Evolutionary conservation across 495 filamentous ascomycete species (phyloP).

Genomic region (Annulohypoxylon stygium): DNA sequence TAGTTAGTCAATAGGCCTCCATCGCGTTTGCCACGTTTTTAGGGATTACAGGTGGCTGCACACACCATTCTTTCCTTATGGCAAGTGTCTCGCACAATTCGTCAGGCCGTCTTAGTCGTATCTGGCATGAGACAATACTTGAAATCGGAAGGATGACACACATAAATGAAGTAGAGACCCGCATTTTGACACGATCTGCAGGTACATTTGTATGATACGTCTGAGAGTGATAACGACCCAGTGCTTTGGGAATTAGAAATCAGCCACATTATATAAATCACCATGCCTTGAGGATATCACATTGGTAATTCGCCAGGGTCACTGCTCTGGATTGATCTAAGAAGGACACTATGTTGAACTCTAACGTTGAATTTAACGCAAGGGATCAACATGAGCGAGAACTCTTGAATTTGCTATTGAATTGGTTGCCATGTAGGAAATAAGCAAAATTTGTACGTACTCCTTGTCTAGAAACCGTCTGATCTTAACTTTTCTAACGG

Average conservation of each 20-base stretch:
- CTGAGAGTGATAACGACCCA: constrained; percentile 13
- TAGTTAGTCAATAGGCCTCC: constrained; percentile 4
- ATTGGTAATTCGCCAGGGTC: neutral
- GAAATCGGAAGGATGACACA: constrained; percentile 10
- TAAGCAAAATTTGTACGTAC: constrained; percentile 25
- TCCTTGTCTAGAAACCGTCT: neutral
- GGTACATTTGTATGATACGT: neutral
- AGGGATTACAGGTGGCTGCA: neutral
- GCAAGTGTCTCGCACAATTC: constrained; percentile 23
- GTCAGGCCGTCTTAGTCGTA: constrained; percentile 15
- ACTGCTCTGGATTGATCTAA: neutral
- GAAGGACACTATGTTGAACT: constrained; percentile 3
- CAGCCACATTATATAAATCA: constrained; percentile 34
- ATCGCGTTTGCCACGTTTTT: neutral
- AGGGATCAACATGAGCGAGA: constrained; percentile 26
- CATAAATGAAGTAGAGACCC: constrained; percentile 8
- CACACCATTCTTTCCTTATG: constrained; percentile 53
- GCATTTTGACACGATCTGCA: constrained; percentile 18
- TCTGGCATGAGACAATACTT: constrained; percentile 12
- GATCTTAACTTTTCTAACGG: neutral
- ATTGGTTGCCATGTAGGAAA: constrained; percentile 2
- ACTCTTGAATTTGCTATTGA: neutral
- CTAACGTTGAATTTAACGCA: constrained; percentile 10
- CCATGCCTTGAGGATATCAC: neutral
- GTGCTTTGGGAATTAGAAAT: constrained; percentile 30